Conservation (phyloP, 2,329 filamentous ascomycete species). For the Parascedosporium putredinis region DNA sequence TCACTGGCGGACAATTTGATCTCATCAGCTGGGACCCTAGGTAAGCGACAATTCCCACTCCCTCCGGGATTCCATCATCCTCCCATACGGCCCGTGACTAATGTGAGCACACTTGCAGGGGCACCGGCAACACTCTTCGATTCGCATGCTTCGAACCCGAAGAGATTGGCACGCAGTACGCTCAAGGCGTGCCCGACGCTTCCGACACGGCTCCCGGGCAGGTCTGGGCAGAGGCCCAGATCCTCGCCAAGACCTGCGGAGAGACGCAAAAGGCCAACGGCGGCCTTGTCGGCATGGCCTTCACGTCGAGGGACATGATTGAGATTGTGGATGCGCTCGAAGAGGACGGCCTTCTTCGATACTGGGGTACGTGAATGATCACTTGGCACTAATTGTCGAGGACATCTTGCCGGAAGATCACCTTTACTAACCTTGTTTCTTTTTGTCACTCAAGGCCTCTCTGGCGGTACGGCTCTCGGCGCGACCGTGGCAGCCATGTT, state of each 20-base stretch:
- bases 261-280: constrained; percentile 14
- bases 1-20: constrained; percentile 14
- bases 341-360: constrained; percentile 26
- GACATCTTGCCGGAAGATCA: too few species aligned
- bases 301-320: constrained; percentile 28
- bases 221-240: constrained; percentile 13
- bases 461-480: constrained; percentile 30
- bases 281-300: constrained; percentile 20
- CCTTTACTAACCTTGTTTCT: too few species aligned
- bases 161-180: background rate
- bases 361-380: constrained; percentile 19
- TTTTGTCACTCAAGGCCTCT: constrained; percentile 23
- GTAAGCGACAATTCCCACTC: constrained; percentile 2
- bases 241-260: constrained; percentile 16
- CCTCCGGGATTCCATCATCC: background rate
- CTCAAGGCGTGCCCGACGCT: background rate
- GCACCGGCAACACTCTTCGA: constrained; percentile 14
- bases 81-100: too few species aligned
- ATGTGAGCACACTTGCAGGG: too few species aligned
- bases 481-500: constrained; percentile 29
- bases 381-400: too few species aligned
- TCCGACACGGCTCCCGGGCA: constrained; percentile 11
- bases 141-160: constrained; percentile 14
- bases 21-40: constrained; percentile 16
- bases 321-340: constrained; percentile 25